Conservation (phyloP, 352 stramenopile species). For the Pythium oligandrum region DNA sequence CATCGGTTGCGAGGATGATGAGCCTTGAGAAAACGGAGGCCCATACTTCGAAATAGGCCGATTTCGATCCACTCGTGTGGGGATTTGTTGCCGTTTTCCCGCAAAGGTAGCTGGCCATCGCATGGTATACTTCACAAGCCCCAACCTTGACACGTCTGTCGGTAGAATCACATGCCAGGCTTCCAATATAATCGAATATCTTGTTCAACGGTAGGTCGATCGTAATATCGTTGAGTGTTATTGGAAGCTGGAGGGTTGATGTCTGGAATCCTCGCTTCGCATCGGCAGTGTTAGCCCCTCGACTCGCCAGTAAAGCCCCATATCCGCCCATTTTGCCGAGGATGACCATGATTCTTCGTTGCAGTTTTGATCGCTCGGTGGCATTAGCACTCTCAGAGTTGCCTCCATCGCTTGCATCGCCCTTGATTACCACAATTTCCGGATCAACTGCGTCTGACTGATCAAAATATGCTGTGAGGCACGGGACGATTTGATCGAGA, state of each 20-base stretch:
- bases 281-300: slow-evolving; percentile 13
- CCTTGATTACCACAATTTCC: background rate
- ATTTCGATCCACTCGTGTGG: slow-evolving; percentile 53
- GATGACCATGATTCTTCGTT: slow-evolving; percentile 56
- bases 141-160: slow-evolving; percentile 56
- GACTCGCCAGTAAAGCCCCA: slow-evolving; percentile 41
- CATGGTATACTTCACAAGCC: slow-evolving; percentile 67
- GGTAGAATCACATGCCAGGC: slow-evolving; percentile 43
- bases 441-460: slow-evolving; percentile 19
- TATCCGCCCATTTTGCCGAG: slow-evolving; percentile 49
- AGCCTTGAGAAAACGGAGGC: slow-evolving; percentile 38
- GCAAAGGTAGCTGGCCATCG: slow-evolving; percentile 61
- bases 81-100: slow-evolving; percentile 65
- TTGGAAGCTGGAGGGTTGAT: slow-evolving; percentile 29
- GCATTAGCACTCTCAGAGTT: slow-evolving; percentile 11
- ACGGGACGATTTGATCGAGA: slow-evolving; percentile 36
- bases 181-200: slow-evolving; percentile 46
- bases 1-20: slow-evolving; percentile 53
- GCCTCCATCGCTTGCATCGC: background rate
- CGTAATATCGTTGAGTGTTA: slow-evolving; percentile 38
- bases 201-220: slow-evolving; percentile 38
- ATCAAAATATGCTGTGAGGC: slow-evolving; percentile 50
- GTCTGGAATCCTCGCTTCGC: slow-evolving; percentile 2
- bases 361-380: slow-evolving; percentile 40
- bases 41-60: slow-evolving; percentile 60